Percentiles rank a stretch among this genome's conserved stretches.
phyloP scores from a whole-genome alignment of 2,329 filamentous ascomycete genomes.

The Fusarium papillatum region DNA sequence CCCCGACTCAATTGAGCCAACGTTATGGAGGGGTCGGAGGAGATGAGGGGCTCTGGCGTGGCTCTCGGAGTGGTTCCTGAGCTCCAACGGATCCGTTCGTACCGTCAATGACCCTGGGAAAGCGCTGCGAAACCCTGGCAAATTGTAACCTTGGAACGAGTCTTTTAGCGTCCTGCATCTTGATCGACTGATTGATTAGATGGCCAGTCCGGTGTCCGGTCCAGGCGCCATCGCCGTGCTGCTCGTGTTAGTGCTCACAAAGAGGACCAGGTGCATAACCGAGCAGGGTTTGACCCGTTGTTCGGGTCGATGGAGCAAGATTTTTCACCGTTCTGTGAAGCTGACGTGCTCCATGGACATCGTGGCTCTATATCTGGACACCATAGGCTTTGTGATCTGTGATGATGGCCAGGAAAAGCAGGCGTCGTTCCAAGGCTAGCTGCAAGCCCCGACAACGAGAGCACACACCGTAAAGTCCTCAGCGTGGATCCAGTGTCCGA shows the following conservation, averaged over 20 bases:
- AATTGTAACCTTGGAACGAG: conserved; percentile 10
- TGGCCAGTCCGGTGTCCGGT: conserved; percentile 25
- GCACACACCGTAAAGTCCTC: neutral
- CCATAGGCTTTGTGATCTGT: neutral
- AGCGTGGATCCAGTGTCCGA: neutral
- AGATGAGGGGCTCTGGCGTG: conserved; percentile 9
- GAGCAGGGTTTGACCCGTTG: neutral
- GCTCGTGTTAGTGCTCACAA: conserved; percentile 12
- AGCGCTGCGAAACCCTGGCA: conserved; percentile 21
- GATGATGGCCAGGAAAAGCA: neutral
- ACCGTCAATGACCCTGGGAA: conserved; percentile 2
- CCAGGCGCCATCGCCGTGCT: neutral
- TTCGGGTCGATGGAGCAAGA: neutral
- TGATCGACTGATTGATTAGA: conserved; percentile 49
- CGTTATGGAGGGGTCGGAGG: conserved; percentile 16
- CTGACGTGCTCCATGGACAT: neutral
- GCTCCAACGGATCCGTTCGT: conserved; percentile 13
- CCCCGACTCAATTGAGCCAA: conserved; percentile 14
- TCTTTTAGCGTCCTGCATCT: conserved; percentile 37
- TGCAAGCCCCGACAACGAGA: neutral
- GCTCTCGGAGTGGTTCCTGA: conserved; percentile 15
- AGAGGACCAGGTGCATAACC: conserved; percentile 9
- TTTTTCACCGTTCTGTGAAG: neutral
- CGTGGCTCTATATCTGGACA: neutral
- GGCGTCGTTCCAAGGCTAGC: neutral